Evolutionary conservation across 176 grass and related monocot genomes (phyloP).

Genomic region (Echinochloa phyllopogon): DNA sequence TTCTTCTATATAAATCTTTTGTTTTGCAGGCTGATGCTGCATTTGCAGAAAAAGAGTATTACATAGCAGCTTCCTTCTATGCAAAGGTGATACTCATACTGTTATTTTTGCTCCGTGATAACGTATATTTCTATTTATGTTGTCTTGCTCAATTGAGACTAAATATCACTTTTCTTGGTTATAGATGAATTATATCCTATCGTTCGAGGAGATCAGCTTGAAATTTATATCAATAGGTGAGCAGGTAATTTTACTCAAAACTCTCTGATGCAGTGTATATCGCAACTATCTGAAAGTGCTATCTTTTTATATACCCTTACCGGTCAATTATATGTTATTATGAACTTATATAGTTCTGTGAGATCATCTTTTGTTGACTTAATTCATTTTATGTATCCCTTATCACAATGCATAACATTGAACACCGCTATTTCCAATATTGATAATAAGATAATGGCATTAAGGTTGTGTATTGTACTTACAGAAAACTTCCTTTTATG

Average conservation of each 20-base stretch:
- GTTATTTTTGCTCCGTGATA: constrained; percentile 20
- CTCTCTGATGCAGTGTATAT: constrained; percentile 41
- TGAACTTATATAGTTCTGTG: constrained; percentile 20
- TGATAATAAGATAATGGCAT: constrained; percentile 38
- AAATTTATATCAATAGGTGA: constrained; percentile 89
- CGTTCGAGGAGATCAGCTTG: constrained; percentile 96
- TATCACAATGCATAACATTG: neutral
- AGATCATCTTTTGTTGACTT: constrained; percentile 35
- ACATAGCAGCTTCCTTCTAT: constrained; percentile 93
- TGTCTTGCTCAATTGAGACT: constrained; percentile 29
- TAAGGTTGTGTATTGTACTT: constrained; percentile 21
- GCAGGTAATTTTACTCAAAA: constrained; percentile 70
- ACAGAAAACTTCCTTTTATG: constrained; percentile 12
- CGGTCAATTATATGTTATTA: constrained; percentile 16
- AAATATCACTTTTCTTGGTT: constrained; percentile 38
- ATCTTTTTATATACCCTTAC: constrained; percentile 19
- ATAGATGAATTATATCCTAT: constrained; percentile 90
- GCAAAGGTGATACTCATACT: constrained; percentile 70
- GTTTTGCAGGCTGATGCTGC: constrained; percentile 85
- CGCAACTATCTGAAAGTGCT: constrained; percentile 29
- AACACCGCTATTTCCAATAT: constrained; percentile 18
- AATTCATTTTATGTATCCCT: constrained; percentile 16
- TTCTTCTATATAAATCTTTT: constrained; percentile 36
- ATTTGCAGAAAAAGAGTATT: constrained; percentile 84
- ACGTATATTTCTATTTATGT: constrained; percentile 21